Evolutionary conservation across 1,284 basidiomycete genomes (phyloP), one percentile per base, ranked within the genome.

Genomic region (Sporisorium iseilematis-ciliati): DNA sequence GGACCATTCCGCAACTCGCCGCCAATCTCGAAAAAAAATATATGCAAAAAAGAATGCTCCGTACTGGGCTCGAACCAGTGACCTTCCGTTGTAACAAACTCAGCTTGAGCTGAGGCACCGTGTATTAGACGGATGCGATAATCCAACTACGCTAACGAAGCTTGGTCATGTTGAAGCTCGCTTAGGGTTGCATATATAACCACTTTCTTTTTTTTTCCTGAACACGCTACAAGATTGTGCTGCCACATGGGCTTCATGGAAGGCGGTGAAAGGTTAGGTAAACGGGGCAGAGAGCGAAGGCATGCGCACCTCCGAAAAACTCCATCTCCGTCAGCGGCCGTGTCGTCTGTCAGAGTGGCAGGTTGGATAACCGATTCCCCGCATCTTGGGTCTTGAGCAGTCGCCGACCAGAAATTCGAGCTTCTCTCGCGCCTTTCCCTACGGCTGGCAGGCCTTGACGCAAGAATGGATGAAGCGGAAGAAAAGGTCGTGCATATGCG

Each of bases 41-140:
- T 2, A 18, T 16, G 1, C 16, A 57, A 67, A 64, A 61, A 40
- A 0, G 29, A 52, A 40, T 75, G 72, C 72, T 49, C 72, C 66
- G 66, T 75, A 70, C 72, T 75, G 67, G 72, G 72, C 72, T 75
- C 72, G 72, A 75, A 75, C 72, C 67, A 75, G 72, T 70, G 72
- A 75, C 72, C 72, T 75, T 75, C 72, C 50, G 72, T 75, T 75
- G 66, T 65, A 54, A 65, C 6, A 26, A 23, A 61, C 68, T 58
- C 68, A 65, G 68, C 33, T 33, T 33, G 35, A 26, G 8, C 62
- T 58, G 62, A 65, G 62, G 68, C 68, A 65, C 55, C 58, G 57
- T 62, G 54, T 70, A 70, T 70, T 70, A 70, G 68, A 70, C 68
- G 46, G 68, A 70, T 70, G 68, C 68, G 68, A 70, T 70, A 70